phyloP scores from a whole-genome alignment of 108 stramenopile species.

The Conticribra weissflogii region DNA sequence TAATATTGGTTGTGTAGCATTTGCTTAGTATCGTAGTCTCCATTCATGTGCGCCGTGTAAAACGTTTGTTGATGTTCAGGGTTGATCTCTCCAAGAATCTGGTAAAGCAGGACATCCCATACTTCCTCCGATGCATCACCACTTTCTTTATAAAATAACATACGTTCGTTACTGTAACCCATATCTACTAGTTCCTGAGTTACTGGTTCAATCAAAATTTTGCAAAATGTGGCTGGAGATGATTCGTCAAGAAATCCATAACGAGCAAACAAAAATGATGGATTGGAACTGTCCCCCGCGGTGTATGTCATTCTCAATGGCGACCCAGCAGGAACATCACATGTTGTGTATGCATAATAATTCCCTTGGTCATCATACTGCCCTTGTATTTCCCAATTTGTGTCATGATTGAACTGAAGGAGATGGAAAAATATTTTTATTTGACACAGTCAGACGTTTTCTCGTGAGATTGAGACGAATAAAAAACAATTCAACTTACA shows the following conservation, averaged over 20 bases:
- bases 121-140: conserved; percentile 58
- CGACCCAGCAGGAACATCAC: conserved; percentile 33
- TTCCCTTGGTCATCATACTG: conserved; percentile 47
- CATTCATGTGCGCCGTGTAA: conserved; percentile 55
- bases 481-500: not conserved
- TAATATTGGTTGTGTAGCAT: conserved; percentile 54
- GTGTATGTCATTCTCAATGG: conserved; percentile 36
- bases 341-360: conserved; percentile 39
- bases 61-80: conserved; percentile 30
- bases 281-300: conserved; percentile 34
- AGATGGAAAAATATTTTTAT: not conserved
- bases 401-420: conserved; percentile 52
- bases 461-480: too few relatives aligned
- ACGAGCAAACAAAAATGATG: conserved; percentile 33
- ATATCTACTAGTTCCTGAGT: conserved; percentile 45
- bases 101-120: conserved; percentile 61
- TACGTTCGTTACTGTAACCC: conserved; percentile 38
- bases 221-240: conserved; percentile 59
- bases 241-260: conserved; percentile 50
- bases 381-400: conserved; percentile 17
- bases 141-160: conserved; percentile 61
- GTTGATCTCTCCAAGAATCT: conserved; percentile 34
- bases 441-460: too few relatives aligned
- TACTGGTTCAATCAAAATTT: conserved; percentile 36
- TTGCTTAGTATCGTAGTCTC: conserved; percentile 54